Evolutionary conservation across 2,329 filamentous ascomycete genomes (phyloP).

Genomic region (Immersiporthe knoxdaviesiana): DNA sequence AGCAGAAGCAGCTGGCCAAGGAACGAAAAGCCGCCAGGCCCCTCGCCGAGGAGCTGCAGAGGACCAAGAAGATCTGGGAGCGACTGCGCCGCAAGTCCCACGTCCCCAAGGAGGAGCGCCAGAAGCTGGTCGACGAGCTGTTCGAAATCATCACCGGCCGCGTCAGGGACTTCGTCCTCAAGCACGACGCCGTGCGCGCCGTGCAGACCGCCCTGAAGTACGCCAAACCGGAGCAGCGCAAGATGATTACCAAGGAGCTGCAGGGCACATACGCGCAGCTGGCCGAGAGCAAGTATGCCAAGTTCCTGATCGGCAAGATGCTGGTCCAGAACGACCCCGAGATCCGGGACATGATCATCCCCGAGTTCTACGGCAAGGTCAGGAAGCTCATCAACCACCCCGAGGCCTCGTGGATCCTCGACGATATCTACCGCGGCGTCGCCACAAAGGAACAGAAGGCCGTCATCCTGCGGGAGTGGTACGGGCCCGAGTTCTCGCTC

Average conservation of each 20-base stretch:
- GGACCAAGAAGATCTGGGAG: conserved; percentile 98
- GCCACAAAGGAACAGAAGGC: conserved; percentile 87
- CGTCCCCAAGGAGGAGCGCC: conserved; percentile 85
- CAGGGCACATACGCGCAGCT: conserved; percentile 82
- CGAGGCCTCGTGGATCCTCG: conserved; percentile 95
- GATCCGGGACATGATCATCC: conserved; percentile 85
- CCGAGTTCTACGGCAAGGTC: conserved; percentile 93
- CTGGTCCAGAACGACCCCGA: conserved; percentile 88
- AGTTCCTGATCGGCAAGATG: conserved; percentile 95
- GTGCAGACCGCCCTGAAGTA: conserved; percentile 98
- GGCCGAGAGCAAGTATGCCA: conserved; percentile 94
- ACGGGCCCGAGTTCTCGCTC: conserved; percentile 88
- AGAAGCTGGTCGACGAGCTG: conserved; percentile 84
- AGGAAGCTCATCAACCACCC: conserved; percentile 93
- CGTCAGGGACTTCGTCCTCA: conserved; percentile 95
- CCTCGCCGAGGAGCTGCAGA: conserved; percentile 83
- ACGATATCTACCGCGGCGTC: conserved; percentile 91
- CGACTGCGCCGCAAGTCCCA: conserved; percentile 89
- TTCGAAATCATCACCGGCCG: conserved; percentile 89
- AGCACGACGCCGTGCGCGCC: conserved; percentile 96
- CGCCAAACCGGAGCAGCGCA: conserved; percentile 80
- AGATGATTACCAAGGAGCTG: conserved; percentile 83
- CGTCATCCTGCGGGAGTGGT: conserved; percentile 89
- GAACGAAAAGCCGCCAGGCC: conserved; percentile 94
- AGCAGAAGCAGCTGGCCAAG: conserved; percentile 85